Percentiles rank a stretch among this genome's conserved stretches.
Evolutionary conservation across 1,284 basidiomycete genomes (phyloP).

Genomic region (Irpex sp.): DNA sequence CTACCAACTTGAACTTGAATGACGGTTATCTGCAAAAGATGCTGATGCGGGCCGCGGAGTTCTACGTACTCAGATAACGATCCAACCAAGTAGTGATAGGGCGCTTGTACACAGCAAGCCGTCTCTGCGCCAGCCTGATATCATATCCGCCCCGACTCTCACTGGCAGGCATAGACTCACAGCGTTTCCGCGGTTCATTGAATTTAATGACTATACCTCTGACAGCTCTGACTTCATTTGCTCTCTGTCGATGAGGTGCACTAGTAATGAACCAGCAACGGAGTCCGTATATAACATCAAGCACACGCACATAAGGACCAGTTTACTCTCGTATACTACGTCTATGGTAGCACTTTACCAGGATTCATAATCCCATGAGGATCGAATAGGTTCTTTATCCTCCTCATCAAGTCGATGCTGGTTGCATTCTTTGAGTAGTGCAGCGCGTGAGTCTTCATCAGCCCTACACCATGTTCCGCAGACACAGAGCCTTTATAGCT

Average conservation of each 20-base stretch:
- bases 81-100: not conserved
- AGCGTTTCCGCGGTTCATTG: no score
- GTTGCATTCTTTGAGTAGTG: conserved; percentile 83
- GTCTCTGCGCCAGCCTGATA: no score
- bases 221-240: no score
- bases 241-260: no score
- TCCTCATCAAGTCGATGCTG: conserved; percentile 87
- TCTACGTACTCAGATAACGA: not conserved
- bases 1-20: not conserved
- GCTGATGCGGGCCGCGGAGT: not conserved
- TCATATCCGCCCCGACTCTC: no score
- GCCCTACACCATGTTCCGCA: conserved; percentile 94
- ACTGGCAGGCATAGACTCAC: no score
- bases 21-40: not conserved
- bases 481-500: conserved; percentile 87
- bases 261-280: no score
- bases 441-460: conserved; percentile 93
- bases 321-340: not conserved
- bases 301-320: no score
- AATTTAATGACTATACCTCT: no score
- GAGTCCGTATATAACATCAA: no score
- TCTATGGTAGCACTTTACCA: conserved; percentile 64
- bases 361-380: conserved; percentile 91
- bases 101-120: no score
- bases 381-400: conserved; percentile 90